These are phyloP conservation scores for Luffa acutangula DNA, from an alignment of 306 rosid genomes.

Conservation along the genomic window DNA sequence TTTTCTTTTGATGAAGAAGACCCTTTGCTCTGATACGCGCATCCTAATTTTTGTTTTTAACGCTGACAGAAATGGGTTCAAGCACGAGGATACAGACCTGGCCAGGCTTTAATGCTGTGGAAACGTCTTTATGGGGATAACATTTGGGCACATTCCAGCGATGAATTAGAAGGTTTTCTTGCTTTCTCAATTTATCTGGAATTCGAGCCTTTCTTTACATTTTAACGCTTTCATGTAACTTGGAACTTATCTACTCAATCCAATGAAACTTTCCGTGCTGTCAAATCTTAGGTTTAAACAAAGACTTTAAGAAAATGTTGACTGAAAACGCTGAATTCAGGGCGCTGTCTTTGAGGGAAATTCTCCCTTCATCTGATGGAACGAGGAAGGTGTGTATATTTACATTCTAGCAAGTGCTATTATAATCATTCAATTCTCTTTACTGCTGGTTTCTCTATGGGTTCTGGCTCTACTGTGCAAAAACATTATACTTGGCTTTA, in stretches of 20 bases:
- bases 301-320: slow-evolving; percentile 76
- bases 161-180: slow-evolving; percentile 69
- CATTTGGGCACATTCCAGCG: slow-evolving; percentile 60
- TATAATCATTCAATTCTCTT: neutral
- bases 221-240: neutral
- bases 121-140: slow-evolving; percentile 71
- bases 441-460: neutral
- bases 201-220: neutral
- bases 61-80: slow-evolving; percentile 70
- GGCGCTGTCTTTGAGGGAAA: slow-evolving; percentile 51
- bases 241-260: neutral
- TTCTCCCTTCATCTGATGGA: slow-evolving; percentile 62
- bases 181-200: slow-evolving; percentile 3
- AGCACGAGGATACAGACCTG: slow-evolving; percentile 70
- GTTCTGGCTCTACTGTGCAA: neutral
- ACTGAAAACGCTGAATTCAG: slow-evolving; percentile 62
- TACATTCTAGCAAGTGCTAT: slow-evolving; percentile 17
- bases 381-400: slow-evolving; percentile 67
- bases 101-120: slow-evolving; percentile 93
- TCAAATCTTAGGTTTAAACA: slow-evolving; percentile 57
- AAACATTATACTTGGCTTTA: neutral
- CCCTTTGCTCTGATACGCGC: neutral
- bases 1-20: too few relatives aligned
- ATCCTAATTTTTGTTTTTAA: neutral
- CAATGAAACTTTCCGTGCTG: neutral